Percentiles rank a stretch among this genome's conserved stretches.
Conservation (phyloP, 176 grass and related monocot genomes). For the Eragrostis curvula region DNA sequence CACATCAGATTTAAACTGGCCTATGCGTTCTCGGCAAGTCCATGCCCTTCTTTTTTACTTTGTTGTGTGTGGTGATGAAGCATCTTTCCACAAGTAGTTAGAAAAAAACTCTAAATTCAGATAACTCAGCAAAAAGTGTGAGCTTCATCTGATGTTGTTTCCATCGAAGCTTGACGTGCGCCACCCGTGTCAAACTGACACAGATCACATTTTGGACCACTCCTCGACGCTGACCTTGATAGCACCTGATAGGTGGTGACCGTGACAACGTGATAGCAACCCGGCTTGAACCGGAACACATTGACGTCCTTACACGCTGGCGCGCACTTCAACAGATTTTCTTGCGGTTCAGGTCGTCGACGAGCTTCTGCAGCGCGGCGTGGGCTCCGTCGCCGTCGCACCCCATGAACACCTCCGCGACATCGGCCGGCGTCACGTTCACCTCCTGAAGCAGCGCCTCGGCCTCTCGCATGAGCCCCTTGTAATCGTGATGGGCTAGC, state of each 20-base stretch:
- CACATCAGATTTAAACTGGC: background rate
- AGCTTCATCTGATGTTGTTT: background rate
- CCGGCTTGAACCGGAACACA: background rate
- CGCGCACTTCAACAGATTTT: background rate
- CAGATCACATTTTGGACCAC: background rate
- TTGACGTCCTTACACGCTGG: background rate
- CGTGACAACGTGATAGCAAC: background rate
- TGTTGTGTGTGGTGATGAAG: background rate
- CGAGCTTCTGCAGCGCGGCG: slow-evolving; percentile 50
- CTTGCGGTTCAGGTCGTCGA: slow-evolving; percentile 26
- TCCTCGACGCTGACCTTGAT: background rate
- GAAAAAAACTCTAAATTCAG: background rate
- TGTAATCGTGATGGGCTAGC: background rate
- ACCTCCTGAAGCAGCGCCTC: slow-evolving; percentile 55
- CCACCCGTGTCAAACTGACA: background rate
- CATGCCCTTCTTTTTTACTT: background rate
- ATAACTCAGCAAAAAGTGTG: background rate
- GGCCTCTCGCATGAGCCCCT: slow-evolving; percentile 50
- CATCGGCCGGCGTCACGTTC: slow-evolving; percentile 72
- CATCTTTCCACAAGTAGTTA: slow-evolving; percentile 3
- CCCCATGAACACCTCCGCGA: slow-evolving; percentile 78
- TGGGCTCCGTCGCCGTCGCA: slow-evolving; percentile 46
- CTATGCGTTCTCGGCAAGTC: too few species aligned
- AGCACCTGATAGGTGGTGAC: background rate
- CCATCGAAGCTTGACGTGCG: background rate